Conservation (phyloP, 163 green algal genomes). For the Scenedesmus sp. region DNA sequence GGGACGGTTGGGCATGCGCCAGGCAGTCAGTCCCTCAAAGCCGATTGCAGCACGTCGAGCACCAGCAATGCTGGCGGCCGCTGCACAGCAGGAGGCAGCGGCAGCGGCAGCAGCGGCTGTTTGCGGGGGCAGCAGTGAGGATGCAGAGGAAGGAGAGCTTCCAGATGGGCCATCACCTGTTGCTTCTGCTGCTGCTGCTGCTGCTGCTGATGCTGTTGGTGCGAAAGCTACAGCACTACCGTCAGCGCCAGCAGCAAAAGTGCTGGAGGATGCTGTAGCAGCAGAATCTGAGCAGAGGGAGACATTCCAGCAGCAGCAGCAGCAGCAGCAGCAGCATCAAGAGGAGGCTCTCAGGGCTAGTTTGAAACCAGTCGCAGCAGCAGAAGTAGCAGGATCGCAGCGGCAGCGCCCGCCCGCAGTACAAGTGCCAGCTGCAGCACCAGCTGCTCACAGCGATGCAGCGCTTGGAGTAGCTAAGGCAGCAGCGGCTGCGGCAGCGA, state of each 20-base stretch:
- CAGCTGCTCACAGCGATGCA: neutral
- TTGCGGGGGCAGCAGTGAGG: neutral
- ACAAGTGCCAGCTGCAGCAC: neutral
- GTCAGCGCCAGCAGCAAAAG: neutral
- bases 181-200: neutral
- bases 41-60: neutral
- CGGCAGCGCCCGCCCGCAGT: neutral
- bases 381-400: neutral
- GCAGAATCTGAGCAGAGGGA: neutral
- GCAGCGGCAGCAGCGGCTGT: neutral
- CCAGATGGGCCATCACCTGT: neutral
- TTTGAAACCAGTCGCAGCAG: neutral
- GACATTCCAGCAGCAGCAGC: neutral
- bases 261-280: neutral
- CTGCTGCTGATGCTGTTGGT: neutral
- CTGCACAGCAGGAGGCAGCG: neutral
- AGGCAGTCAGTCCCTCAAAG: neutral
- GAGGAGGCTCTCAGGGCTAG: too few relatives aligned
- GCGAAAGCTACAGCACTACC: neutral
- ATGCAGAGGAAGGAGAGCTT: neutral
- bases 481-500: neutral
- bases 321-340: neutral
- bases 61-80: neutral
- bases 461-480: neutral
- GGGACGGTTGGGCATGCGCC: neutral